Conservation (phyloP, 1,284 basidiomycete species). For the Quambalaria eucalypti region DNA sequence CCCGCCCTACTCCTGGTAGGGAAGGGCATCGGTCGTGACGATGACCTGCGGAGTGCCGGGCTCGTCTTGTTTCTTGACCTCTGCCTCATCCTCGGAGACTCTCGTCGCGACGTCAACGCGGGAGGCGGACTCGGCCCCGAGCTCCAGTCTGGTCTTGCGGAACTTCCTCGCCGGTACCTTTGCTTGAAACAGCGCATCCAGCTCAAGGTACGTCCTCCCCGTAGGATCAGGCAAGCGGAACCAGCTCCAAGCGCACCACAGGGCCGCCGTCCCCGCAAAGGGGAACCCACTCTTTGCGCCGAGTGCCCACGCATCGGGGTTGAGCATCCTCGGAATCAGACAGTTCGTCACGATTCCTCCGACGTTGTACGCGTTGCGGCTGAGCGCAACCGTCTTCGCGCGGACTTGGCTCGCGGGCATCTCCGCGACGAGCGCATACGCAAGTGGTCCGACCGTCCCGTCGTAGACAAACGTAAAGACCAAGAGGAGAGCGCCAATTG, state of each 20-base stretch:
- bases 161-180: constrained; percentile 46
- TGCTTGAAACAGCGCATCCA: constrained; percentile 49
- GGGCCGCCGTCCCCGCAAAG: constrained; percentile 47
- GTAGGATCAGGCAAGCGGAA: constrained; percentile 49
- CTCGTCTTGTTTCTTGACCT: too few relatives aligned
- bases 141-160: constrained; percentile 38
- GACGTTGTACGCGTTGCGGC: constrained; percentile 50
- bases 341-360: constrained; percentile 47
- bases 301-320: constrained; percentile 49
- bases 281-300: constrained; percentile 48
- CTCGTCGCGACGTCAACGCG: constrained; percentile 70
- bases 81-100: too few relatives aligned
- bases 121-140: constrained; percentile 86
- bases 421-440: constrained; percentile 51
- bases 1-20: too few relatives aligned
- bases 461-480: constrained; percentile 50
- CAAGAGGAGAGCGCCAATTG: constrained; percentile 50
- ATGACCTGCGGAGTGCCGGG: too few relatives aligned
- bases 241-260: constrained; percentile 47
- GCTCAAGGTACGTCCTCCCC: constrained; percentile 49
- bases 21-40: too few relatives aligned
- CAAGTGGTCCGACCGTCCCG: constrained; percentile 46
- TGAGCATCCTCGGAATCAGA: constrained; percentile 50
- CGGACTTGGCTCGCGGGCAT: constrained; percentile 51
- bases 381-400: constrained; percentile 54